phyloP scores from a whole-genome alignment of 2,329 filamentous ascomycete species.

The Nemania sp. region DNA sequence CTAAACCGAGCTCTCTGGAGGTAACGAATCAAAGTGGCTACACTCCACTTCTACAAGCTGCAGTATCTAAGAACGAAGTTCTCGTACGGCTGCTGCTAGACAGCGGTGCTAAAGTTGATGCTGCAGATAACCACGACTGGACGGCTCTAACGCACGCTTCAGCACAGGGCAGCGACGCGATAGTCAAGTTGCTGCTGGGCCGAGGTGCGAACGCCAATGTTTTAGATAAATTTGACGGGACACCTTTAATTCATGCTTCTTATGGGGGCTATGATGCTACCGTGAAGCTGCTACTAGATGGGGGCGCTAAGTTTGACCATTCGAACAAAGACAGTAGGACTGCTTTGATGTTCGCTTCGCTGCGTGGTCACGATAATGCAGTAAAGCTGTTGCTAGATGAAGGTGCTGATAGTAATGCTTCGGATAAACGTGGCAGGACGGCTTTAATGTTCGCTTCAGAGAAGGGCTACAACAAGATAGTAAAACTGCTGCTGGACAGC shows the following conservation, averaged over 20 bases:
- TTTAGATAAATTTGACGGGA: not conserved
- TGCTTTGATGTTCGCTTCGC: not conserved
- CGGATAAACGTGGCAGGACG: not conserved
- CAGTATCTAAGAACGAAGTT: not conserved
- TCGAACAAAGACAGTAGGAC: not conserved
- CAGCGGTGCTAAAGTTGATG: not conserved
- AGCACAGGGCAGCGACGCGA: no score
- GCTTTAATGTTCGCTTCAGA: not conserved
- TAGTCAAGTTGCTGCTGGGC: slow-evolving; percentile 13
- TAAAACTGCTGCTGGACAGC: slow-evolving; percentile 9
- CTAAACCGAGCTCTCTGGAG: not conserved
- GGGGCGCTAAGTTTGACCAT: not conserved
- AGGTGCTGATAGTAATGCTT: not conserved
- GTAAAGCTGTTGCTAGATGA: slow-evolving; percentile 4
- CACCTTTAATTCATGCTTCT: not conserved
- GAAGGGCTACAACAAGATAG: not conserved
- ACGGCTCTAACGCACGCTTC: slow-evolving; percentile 1
- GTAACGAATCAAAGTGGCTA: not conserved
- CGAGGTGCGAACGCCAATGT: not conserved
- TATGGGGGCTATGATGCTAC: not conserved
- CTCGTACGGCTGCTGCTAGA: slow-evolving; percentile 7
- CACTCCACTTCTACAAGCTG: slow-evolving; percentile 16
- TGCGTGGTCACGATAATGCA: not conserved
- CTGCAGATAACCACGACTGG: not conserved
- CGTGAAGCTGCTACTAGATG: slow-evolving; percentile 7